Evolutionary conservation across 148 eudicot species (phyloP).

Genomic region (Rhododendron molle): DNA sequence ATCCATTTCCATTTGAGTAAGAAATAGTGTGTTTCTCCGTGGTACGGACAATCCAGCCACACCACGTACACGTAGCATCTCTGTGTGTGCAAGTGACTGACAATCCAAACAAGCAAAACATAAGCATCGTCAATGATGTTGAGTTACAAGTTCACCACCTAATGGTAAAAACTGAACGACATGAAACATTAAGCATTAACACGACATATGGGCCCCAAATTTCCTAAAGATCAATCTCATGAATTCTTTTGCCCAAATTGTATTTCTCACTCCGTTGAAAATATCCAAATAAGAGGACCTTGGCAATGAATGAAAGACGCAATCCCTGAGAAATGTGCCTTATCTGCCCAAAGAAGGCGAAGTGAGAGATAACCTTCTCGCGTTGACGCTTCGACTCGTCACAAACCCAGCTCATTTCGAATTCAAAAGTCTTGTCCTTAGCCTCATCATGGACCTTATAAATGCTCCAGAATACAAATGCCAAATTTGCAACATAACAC

Average conservation of each 20-base stretch:
- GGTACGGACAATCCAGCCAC: not conserved
- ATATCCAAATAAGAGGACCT: not conserved
- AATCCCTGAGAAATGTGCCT: not conserved
- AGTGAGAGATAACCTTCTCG: slow-evolving; percentile 58
- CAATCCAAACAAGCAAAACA: not conserved
- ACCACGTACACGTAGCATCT: not conserved
- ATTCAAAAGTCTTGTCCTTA: slow-evolving; percentile 91
- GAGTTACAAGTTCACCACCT: not conserved
- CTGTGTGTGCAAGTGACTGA: not conserved
- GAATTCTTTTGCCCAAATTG: not conserved
- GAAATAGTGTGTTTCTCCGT: not conserved
- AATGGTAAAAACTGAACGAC: not conserved
- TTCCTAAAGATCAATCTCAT: not conserved
- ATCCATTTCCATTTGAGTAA: not conserved
- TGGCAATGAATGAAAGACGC: not conserved
- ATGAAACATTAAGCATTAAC: not conserved
- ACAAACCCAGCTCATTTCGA: slow-evolving; percentile 98
- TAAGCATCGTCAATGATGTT: not conserved
- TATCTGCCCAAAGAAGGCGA: not conserved
- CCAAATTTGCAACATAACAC: not conserved
- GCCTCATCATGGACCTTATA: slow-evolving; percentile 98
- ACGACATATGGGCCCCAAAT: not conserved
- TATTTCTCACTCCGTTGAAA: not conserved
- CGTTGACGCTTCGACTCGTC: slow-evolving; percentile 91
- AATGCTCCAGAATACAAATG: slow-evolving; percentile 45